Conservation (phyloP, 257 asterid genomes). For the Jasminum sambac region DNA sequence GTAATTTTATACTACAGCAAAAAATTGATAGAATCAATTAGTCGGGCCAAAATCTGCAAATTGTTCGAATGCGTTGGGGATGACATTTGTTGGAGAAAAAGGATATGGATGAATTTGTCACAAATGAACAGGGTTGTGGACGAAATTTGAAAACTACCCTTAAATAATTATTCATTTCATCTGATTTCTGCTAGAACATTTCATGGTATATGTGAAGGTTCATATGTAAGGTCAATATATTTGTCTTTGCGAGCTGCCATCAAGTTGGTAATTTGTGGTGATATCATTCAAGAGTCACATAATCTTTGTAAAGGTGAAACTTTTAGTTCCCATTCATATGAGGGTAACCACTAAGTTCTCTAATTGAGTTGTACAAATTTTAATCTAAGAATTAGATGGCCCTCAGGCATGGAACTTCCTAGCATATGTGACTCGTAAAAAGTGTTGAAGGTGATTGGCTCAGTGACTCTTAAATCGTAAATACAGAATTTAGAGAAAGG, state of each 20-base stretch:
- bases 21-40: no score
- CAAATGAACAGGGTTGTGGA: no score
- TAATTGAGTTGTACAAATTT: not conserved
- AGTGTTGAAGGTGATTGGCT: not conserved
- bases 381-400: slow-evolving; percentile 3
- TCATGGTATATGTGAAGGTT: not conserved
- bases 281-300: not conserved
- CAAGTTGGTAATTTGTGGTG: not conserved
- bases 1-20: no score
- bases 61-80: no score
- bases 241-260: not conserved
- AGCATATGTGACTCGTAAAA: slow-evolving; percentile 12
- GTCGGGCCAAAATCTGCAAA: no score
- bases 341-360: not conserved
- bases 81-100: no score
- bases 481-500: not conserved
- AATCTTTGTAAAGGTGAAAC: not conserved
- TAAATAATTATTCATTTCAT: no score
- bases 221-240: not conserved
- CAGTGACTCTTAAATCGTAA: not conserved
- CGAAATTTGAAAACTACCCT: not conserved
- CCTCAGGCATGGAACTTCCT: slow-evolving; percentile 8
- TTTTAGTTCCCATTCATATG: not conserved
- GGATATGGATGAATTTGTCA: no score
- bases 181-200: not conserved